phyloP scores from a whole-genome alignment of 257 asterid genomes.

The Scutellaria barbata region DNA sequence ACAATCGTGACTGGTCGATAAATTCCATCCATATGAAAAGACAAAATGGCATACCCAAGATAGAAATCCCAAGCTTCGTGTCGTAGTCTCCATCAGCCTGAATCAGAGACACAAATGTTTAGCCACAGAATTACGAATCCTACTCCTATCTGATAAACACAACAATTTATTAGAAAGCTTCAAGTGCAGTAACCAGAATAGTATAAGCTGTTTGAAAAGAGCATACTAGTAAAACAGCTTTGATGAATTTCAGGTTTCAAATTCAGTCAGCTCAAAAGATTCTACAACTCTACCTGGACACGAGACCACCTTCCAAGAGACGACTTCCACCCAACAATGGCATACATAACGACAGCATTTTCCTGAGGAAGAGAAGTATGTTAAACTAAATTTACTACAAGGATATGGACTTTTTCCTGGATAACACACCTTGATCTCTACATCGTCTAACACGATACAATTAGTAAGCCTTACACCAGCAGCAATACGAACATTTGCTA shows the following conservation, averaged over 20 bases:
- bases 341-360: slow-evolving; percentile 75
- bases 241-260: slow-evolving; percentile 4
- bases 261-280: slow-evolving; percentile 1
- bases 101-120: slow-evolving; percentile 21
- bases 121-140: slow-evolving; percentile 4
- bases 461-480: slow-evolving; percentile 74
- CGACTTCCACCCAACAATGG: slow-evolving; percentile 87
- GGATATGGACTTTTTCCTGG: not conserved
- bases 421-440: slow-evolving; percentile 66
- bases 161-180: not conserved
- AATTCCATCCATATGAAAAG: not conserved
- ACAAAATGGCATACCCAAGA: slow-evolving; percentile 52
- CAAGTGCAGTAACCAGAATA: too few relatives aligned
- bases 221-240: not conserved
- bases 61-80: slow-evolving; percentile 74
- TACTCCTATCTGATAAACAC: too few relatives aligned
- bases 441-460: slow-evolving; percentile 76
- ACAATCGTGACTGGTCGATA: not conserved
- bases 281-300: slow-evolving; percentile 59
- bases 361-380: slow-evolving; percentile 51
- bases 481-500: slow-evolving; percentile 86
- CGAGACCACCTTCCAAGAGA: slow-evolving; percentile 85
- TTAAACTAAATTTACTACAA: not conserved
- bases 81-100: slow-evolving; percentile 84
- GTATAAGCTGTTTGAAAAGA: not conserved